Percentiles rank a stretch among this genome's conserved stretches.
Conservation (phyloP, 2,329 filamentous ascomycete species). For the Colletotrichum sp. region DNA sequence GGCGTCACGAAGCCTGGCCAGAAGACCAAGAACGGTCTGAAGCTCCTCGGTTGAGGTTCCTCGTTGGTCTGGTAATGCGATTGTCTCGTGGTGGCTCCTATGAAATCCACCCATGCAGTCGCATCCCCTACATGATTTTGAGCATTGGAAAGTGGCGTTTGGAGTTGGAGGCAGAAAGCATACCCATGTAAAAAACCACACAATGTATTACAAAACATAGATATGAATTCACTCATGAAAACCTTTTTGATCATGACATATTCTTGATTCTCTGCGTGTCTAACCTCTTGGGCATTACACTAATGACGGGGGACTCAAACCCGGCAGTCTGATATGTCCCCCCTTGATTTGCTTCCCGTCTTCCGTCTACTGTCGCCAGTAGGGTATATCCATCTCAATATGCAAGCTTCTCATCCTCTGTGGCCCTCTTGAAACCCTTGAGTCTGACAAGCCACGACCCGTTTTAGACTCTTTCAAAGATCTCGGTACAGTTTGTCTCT, state of each 20-base stretch:
- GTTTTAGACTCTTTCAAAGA: background rate
- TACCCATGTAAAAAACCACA: background rate
- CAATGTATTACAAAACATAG: background rate
- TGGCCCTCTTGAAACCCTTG: background rate
- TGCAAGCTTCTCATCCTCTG: background rate
- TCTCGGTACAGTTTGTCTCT: background rate
- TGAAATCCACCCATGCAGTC: background rate
- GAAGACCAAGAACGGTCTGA: conserved; percentile 71
- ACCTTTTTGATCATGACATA: background rate
- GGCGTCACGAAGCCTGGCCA: conserved; percentile 67
- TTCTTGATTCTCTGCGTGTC: background rate
- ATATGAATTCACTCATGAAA: background rate
- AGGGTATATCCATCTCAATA: conserved; percentile 17
- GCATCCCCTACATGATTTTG: background rate
- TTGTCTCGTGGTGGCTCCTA: background rate
- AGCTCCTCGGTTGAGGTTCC: conserved; percentile 57
- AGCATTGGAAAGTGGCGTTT: background rate
- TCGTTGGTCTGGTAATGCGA: background rate
- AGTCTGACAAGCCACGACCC: background rate
- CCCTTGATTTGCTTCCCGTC: background rate
- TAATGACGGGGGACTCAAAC: background rate
- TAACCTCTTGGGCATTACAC: background rate
- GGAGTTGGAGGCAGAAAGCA: background rate
- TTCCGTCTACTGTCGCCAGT: background rate
- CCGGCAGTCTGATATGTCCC: background rate